Percentiles rank a stretch among this genome's conserved stretches.
Evolutionary conservation across 2,329 filamentous ascomycete species (phyloP).

Genomic region (Myriangium duriaei): DNA sequence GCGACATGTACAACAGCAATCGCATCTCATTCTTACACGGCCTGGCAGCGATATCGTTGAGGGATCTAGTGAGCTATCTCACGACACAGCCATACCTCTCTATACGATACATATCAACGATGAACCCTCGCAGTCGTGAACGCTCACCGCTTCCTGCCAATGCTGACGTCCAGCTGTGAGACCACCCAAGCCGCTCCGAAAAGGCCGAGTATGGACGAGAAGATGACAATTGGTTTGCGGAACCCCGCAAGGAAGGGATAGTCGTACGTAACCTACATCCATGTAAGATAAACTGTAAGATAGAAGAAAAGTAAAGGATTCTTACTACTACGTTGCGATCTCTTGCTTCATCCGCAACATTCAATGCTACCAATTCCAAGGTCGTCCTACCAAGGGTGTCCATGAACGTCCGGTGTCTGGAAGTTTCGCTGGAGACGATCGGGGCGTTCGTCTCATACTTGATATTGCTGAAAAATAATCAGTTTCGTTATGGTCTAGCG

Average conservation of each 20-base stretch:
- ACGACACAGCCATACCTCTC: no score
- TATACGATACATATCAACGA: no score
- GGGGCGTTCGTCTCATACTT: slow-evolving; percentile 66
- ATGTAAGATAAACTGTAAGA: not conserved
- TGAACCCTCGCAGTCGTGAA: no score
- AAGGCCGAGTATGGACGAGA: slow-evolving; percentile 57
- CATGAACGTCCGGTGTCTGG: slow-evolving; percentile 76
- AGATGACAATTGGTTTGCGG: slow-evolving; percentile 77
- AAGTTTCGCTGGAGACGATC: slow-evolving; percentile 46
- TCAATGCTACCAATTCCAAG: slow-evolving; percentile 66
- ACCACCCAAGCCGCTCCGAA: slow-evolving; percentile 65
- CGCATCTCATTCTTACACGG: no score
- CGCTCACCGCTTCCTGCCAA: slow-evolving; percentile 36
- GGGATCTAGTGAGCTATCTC: no score
- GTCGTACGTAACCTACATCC: slow-evolving; percentile 63
- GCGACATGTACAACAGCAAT: no score
- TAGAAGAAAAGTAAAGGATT: slow-evolving; percentile 6
- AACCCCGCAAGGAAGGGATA: slow-evolving; percentile 62
- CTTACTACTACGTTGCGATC: slow-evolving; percentile 63
- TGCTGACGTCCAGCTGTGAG: slow-evolving; percentile 69
- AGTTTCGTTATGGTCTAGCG: slow-evolving; percentile 13
- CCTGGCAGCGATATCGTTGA: no score
- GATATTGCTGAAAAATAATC: slow-evolving; percentile 53
- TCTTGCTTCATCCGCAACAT: slow-evolving; percentile 81
- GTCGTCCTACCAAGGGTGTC: slow-evolving; percentile 83